phyloP scores from a whole-genome alignment of 192 early-diverging fungal species.

The Coemansia sp. region DNA sequence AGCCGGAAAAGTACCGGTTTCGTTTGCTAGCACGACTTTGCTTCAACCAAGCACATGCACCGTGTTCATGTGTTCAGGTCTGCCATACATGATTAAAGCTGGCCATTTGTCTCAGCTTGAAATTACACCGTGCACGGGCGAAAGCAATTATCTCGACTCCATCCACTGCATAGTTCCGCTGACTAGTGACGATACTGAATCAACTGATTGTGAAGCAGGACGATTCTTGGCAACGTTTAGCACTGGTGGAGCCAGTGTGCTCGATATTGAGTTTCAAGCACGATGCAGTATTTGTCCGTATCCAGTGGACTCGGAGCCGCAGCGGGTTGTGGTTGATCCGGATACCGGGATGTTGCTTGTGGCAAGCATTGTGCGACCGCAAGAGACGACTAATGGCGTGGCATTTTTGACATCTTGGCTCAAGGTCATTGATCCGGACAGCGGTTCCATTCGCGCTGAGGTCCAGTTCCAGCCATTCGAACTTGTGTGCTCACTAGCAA shows the following conservation, averaged over 20 bases:
- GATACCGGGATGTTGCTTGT: slow-evolving; percentile 37
- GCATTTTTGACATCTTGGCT: slow-evolving; percentile 11
- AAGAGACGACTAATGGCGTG: neutral
- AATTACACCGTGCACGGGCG: slow-evolving; percentile 19
- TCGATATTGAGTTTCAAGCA: slow-evolving; percentile 8
- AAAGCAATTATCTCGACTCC: neutral
- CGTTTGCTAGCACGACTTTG: slow-evolving; percentile 1
- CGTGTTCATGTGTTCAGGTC: neutral
- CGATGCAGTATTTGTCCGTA: slow-evolving; percentile 25
- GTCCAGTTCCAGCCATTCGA: slow-evolving; percentile 22
- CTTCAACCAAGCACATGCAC: neutral
- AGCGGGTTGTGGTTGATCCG: slow-evolving; percentile 23
- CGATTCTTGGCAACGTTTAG: slow-evolving; percentile 13
- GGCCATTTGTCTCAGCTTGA: slow-evolving; percentile 4
- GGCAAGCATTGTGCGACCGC: neutral
- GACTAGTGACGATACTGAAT: neutral
- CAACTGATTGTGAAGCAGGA: neutral
- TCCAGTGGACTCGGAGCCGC: slow-evolving; percentile 23
- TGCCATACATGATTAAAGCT: slow-evolving; percentile 6
- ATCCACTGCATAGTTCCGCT: slow-evolving; percentile 8
- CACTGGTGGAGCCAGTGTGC: slow-evolving; percentile 4
- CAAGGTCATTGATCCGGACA: slow-evolving; percentile 14
- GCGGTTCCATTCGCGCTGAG: slow-evolving; percentile 16
- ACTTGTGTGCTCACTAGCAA: slow-evolving; percentile 25
- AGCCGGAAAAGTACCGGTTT: neutral